Conservation (phyloP, 2,329 filamentous ascomycete genomes). For the Trichoderma aggressivum region DNA sequence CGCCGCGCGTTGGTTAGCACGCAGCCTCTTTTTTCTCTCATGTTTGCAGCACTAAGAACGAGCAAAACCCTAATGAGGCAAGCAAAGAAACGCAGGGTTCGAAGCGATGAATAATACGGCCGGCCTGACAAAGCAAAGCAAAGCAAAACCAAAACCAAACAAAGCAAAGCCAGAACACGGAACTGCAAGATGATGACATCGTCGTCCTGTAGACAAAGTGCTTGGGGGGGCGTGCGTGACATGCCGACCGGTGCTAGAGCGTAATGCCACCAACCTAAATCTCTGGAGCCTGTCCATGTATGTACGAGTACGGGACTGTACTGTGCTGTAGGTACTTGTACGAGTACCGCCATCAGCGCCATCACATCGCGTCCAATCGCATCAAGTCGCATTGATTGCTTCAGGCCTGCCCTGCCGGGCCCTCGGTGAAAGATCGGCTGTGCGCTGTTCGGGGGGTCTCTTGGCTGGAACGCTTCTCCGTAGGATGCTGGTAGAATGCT, state of each 20-base stretch:
- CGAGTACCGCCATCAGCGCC: not conserved
- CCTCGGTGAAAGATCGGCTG: slow-evolving; percentile 10
- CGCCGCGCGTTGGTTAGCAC: slow-evolving; percentile 2
- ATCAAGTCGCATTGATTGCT: not conserved
- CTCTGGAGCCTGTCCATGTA: not conserved
- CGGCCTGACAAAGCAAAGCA: not conserved
- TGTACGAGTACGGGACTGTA: not conserved
- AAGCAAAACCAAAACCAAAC: not conserved
- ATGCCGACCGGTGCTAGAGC: not conserved
- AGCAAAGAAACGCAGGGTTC: not conserved
- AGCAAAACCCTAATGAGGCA: not conserved
- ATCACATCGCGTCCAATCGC: not conserved
- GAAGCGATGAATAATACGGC: not conserved
- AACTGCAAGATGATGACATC: not conserved
- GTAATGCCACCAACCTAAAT: slow-evolving; percentile 9
- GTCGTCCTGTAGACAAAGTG: not conserved
- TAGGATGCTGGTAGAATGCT: not conserved
- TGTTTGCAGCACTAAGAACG: not conserved
- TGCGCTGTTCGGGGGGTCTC: not conserved
- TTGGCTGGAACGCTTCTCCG: not conserved
- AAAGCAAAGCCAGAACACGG: not conserved
- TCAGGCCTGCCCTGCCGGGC: not conserved
- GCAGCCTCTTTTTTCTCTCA: not conserved
- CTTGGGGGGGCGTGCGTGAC: not conserved
- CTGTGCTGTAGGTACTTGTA: too few relatives aligned